Percentiles rank a stretch among this genome's conserved stretches.
Conservation (phyloP, 2,329 filamentous ascomycete genomes). For the Chaetothyriales sp. region DNA sequence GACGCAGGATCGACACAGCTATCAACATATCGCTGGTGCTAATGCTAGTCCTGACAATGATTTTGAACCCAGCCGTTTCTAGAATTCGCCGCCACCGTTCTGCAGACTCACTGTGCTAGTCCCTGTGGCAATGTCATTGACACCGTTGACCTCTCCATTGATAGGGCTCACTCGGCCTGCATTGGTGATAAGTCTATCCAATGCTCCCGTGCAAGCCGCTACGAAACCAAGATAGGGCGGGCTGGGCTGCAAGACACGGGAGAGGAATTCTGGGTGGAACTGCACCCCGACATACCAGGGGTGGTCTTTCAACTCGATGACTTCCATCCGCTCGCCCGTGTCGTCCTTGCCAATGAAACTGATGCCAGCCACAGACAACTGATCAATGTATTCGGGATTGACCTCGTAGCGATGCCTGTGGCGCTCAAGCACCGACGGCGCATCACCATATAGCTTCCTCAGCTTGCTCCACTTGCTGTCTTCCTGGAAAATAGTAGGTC, state of each 20-base stretch:
- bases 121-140: background rate
- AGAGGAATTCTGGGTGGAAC: constrained; percentile 78
- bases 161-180: background rate
- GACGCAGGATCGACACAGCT: no score
- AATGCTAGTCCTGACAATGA: background rate
- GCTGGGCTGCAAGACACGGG: constrained; percentile 58
- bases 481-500: constrained; percentile 60
- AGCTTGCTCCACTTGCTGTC: constrained; percentile 67
- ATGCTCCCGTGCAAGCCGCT: constrained; percentile 57
- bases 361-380: constrained; percentile 55
- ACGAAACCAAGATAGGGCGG: constrained; percentile 74
- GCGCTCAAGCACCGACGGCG: constrained; percentile 49
- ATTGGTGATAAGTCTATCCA: constrained; percentile 28
- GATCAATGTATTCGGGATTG: constrained; percentile 62
- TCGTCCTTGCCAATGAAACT: constrained; percentile 69
- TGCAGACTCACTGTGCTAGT: background rate
- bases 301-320: constrained; percentile 69
- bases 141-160: background rate
- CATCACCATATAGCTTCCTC: constrained; percentile 52
- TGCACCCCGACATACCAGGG: constrained; percentile 78
- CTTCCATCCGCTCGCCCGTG: constrained; percentile 65
- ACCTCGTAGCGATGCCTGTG: constrained; percentile 87
- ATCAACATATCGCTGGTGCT: no score
- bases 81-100: background rate
- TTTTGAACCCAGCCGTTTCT: background rate